These are phyloP conservation scores for Salix purpurea DNA, from an alignment of 345 rosid species.

Conservation along the genomic window DNA sequence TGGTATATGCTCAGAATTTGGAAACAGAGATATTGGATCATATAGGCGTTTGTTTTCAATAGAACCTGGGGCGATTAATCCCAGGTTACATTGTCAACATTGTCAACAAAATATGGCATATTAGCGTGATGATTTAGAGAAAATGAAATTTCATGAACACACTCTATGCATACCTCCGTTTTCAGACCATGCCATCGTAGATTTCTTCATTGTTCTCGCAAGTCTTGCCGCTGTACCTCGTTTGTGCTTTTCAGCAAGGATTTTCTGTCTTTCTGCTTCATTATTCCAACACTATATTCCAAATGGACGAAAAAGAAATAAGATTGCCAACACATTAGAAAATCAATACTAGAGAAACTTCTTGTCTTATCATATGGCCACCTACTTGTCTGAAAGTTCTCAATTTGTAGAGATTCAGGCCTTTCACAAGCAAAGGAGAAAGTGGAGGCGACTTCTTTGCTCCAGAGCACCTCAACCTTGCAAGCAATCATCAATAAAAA, in stretches of 20 bases:
- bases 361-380: neutral
- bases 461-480: conserved; percentile 68
- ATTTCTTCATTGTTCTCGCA: conserved; percentile 35
- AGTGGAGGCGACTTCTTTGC: conserved; percentile 53
- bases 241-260: conserved; percentile 57
- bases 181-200: conserved; percentile 25
- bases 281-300: conserved; percentile 39
- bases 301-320: conserved; percentile 4
- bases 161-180: conserved; percentile 26
- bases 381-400: conserved; percentile 53
- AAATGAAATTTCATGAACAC: neutral
- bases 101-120: neutral
- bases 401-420: conserved; percentile 56
- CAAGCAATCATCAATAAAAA: conserved; percentile 10
- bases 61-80: conserved; percentile 48
- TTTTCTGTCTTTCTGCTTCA: conserved; percentile 44
- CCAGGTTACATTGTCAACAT: conserved; percentile 23
- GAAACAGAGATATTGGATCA: conserved; percentile 56
- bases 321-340: neutral
- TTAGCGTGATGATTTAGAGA: neutral
- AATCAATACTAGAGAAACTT: neutral
- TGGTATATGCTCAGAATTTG: conserved; percentile 42
- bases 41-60: conserved; percentile 49
- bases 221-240: conserved; percentile 60
- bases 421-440: conserved; percentile 60